A percentile compares a stretch with the other conserved stretches of the same genome.
phyloP scores from a whole-genome alignment of 139 green algal genomes.

The Micromonas pusilla region DNA sequence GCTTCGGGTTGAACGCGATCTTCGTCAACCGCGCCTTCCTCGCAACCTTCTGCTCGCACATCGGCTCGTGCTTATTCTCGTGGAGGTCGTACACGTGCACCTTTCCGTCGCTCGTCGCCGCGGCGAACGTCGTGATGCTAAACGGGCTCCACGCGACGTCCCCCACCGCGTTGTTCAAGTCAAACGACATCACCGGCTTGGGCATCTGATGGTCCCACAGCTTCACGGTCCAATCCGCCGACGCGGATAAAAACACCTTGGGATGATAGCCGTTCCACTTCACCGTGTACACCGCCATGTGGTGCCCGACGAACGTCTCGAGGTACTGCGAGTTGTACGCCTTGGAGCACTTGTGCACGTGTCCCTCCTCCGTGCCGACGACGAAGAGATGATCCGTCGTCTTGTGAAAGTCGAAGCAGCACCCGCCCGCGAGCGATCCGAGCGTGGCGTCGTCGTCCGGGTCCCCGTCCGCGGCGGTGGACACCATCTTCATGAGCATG shows the following conservation, averaged over 20 bases:
- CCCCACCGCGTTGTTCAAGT: slow-evolving; percentile 62
- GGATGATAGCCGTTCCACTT: slow-evolving; percentile 75
- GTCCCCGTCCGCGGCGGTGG: slow-evolving; percentile 9
- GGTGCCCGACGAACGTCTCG: slow-evolving; percentile 64
- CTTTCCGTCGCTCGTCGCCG: slow-evolving; percentile 48
- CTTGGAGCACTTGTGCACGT: slow-evolving; percentile 80
- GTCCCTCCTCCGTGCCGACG: slow-evolving; percentile 45
- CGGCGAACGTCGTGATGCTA: slow-evolving; percentile 77
- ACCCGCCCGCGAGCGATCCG: slow-evolving; percentile 49
- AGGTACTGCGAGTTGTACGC: slow-evolving; percentile 76
- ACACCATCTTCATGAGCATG: slow-evolving; percentile 40
- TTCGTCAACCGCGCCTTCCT: slow-evolving; percentile 74
- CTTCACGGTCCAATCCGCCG: slow-evolving; percentile 85
- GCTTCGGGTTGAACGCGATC: slow-evolving; percentile 75
- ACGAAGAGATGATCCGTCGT: slow-evolving; percentile 44
- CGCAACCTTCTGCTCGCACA: slow-evolving; percentile 82
- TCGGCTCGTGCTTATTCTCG: slow-evolving; percentile 64
- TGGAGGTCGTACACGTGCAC: slow-evolving; percentile 81
- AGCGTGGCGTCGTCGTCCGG: slow-evolving; percentile 33
- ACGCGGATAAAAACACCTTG: slow-evolving; percentile 72
- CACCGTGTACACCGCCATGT: slow-evolving; percentile 70
- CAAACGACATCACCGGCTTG: slow-evolving; percentile 56
- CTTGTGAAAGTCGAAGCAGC: slow-evolving; percentile 85
- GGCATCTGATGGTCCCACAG: slow-evolving; percentile 46
- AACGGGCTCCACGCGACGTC: slow-evolving; percentile 86